These are phyloP conservation scores for Termitomyces titanicus DNA, from an alignment of 768 basidiomycete species.

Conservation along the genomic window DNA sequence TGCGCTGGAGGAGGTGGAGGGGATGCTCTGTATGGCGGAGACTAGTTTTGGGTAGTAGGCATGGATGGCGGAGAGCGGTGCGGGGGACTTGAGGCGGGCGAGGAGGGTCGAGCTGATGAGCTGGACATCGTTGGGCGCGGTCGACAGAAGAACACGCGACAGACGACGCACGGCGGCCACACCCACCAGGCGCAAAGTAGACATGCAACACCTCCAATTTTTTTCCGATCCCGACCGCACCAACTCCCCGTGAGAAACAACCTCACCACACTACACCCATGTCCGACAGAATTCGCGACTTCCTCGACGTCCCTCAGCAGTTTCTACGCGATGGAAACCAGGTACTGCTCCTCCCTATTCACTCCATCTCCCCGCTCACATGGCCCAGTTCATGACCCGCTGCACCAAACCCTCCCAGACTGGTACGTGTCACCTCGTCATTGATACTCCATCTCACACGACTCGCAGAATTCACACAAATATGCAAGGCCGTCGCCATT, in stretches of 20 bases:
- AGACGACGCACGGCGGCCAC: slow-evolving; percentile 19
- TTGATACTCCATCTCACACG: not conserved
- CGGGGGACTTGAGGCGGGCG: slow-evolving; percentile 21
- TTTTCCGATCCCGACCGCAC: too few relatives aligned
- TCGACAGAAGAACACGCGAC: not conserved
- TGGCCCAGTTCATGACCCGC: slow-evolving; percentile 81
- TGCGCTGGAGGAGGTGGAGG: slow-evolving; percentile 14
- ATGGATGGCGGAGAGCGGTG: slow-evolving; percentile 30
- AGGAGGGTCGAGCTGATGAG: slow-evolving; percentile 14
- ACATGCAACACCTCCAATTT: too few relatives aligned
- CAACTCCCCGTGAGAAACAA: too few relatives aligned
- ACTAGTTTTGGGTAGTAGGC: slow-evolving; percentile 28
- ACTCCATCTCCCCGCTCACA: not conserved
- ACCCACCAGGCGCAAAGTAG: slow-evolving; percentile 35
- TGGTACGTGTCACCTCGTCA: slow-evolving; percentile 48
- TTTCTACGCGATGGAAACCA: slow-evolving; percentile 93
- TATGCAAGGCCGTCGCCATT: slow-evolving; percentile 94
- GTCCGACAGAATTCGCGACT: slow-evolving; percentile 89
- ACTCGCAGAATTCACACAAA: slow-evolving; percentile 82
- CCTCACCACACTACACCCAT: too few relatives aligned
- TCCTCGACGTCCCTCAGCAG: slow-evolving; percentile 87
- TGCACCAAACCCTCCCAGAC: slow-evolving; percentile 98
- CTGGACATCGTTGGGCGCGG: slow-evolving; percentile 2
- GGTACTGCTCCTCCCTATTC: slow-evolving; percentile 39
- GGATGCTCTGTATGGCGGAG: slow-evolving; percentile 15